A percentile compares a stretch with the other conserved stretches of the same genome.
Evolutionary conservation across 768 basidiomycete genomes (phyloP).

Genomic region (Ramaria rubella): DNA sequence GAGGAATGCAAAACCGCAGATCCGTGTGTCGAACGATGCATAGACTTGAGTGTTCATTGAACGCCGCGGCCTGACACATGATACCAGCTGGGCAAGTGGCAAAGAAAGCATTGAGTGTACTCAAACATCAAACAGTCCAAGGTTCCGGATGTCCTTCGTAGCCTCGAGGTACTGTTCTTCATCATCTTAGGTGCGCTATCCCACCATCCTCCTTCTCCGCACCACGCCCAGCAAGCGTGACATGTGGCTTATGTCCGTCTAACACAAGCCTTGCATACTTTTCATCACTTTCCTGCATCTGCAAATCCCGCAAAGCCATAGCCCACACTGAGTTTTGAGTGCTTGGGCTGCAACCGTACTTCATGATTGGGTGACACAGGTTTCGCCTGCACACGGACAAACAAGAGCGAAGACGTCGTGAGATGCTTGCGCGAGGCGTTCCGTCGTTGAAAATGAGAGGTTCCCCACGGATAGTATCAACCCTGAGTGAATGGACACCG

Average conservation of each 20-base stretch:
- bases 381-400: constrained; percentile 88
- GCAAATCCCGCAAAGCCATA: constrained; percentile 95
- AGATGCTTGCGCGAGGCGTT: constrained; percentile 63
- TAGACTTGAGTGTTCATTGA: constrained; percentile 90
- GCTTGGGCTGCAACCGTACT: constrained; percentile 22
- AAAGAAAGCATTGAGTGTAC: constrained; percentile 40
- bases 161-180: background rate
- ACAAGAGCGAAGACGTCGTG: constrained; percentile 67
- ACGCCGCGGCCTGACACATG: constrained; percentile 42
- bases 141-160: constrained; percentile 37
- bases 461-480: constrained; percentile 94
- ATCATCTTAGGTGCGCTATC: background rate
- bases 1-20: constrained; percentile 93
- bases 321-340: constrained; percentile 78
- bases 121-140: no score
- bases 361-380: constrained; percentile 68
- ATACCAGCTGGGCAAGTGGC: background rate
- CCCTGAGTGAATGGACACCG: constrained; percentile 47
- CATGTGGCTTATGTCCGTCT: constrained; percentile 79
- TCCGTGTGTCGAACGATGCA: constrained; percentile 78
- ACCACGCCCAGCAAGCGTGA: constrained; percentile 67
- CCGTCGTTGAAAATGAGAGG: constrained; percentile 76
- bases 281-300: constrained; percentile 58
- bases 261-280: constrained; percentile 77
- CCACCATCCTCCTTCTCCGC: background rate